A percentile compares a stretch with the other conserved stretches of the same genome.
Evolutionary conservation across 352 stramenopile species (phyloP).

Genomic region (Paralagenidium karlingii): DNA sequence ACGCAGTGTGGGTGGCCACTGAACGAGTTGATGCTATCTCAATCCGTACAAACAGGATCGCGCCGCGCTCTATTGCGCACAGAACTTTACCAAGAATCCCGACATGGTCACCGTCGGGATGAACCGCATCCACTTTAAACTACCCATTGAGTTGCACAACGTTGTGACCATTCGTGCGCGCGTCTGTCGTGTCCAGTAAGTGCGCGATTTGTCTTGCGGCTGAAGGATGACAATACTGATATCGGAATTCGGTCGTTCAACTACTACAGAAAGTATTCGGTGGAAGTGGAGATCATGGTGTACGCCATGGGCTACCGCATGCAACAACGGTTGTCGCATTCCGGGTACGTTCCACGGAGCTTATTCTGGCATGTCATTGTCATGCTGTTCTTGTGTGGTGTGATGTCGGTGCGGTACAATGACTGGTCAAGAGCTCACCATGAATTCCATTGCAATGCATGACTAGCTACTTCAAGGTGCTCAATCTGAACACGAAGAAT

Average conservation of each 20-base stretch:
- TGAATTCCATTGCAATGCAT: too few relatives aligned
- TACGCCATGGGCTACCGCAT: slow-evolving; percentile 10
- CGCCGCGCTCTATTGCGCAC: slow-evolving; percentile 35
- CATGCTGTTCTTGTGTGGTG: too few relatives aligned
- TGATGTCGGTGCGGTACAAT: too few relatives aligned
- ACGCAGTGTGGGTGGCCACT: too few relatives aligned
- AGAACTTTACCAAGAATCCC: slow-evolving; percentile 75
- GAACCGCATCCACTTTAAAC: slow-evolving; percentile 58
- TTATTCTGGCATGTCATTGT: too few relatives aligned
- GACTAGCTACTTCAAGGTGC: slow-evolving; percentile 26
- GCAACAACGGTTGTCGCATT: slow-evolving; percentile 16
- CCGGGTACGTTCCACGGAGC: slow-evolving; percentile 12
- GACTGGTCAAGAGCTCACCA: too few relatives aligned
- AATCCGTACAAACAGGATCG: slow-evolving; percentile 12
- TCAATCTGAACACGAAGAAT: slow-evolving; percentile 14
- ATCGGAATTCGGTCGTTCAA: too few relatives aligned
- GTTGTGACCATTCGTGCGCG: slow-evolving; percentile 67
- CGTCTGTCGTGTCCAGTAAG: slow-evolving; percentile 45
- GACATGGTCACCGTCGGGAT: slow-evolving; percentile 52
- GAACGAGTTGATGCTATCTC: neutral
- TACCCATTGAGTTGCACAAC: slow-evolving; percentile 36
- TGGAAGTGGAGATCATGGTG: slow-evolving; percentile 22
- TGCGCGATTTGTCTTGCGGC: too few relatives aligned
- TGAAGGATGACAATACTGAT: too few relatives aligned
- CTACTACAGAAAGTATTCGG: slow-evolving; percentile 21